phyloP scores from a whole-genome alignment of 2,329 filamentous ascomycete genomes.

The Diaporthe caulivora region DNA sequence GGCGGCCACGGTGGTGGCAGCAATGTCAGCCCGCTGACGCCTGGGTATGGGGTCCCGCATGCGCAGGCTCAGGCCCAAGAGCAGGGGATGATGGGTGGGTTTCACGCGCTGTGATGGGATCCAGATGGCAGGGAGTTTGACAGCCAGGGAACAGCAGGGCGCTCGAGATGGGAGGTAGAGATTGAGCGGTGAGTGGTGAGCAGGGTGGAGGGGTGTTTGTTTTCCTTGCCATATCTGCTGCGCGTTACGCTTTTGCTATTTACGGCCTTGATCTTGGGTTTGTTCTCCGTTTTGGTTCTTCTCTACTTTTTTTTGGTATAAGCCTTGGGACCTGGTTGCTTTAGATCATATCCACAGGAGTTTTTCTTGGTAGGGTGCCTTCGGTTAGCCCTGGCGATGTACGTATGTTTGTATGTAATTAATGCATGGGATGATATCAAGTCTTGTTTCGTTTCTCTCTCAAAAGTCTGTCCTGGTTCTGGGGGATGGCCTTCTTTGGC shows the following conservation, averaged over 20 bases:
- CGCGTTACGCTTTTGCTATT: not conserved
- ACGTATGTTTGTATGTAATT: not conserved
- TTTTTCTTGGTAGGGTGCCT: not conserved
- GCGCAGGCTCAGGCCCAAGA: not conserved
- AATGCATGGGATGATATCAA: conserved; percentile 31
- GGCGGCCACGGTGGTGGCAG: not conserved
- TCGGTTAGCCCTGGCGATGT: no score
- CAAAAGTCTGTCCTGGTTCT: not conserved
- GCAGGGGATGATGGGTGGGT: conserved; percentile 27
- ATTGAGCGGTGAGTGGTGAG: not conserved
- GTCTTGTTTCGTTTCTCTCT: not conserved
- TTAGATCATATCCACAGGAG: conserved; percentile 27
- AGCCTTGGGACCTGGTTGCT: not conserved
- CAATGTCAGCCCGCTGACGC: conserved; percentile 37
- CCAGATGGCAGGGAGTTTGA: not conserved
- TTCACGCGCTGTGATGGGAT: conserved; percentile 34
- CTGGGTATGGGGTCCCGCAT: conserved; percentile 19
- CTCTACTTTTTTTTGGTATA: not conserved
- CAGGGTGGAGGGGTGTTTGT: not conserved
- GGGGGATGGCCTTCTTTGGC: not conserved
- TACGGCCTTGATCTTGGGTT: not conserved
- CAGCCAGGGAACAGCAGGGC: no score
- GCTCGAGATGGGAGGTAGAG: not conserved
- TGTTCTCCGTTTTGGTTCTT: not conserved
- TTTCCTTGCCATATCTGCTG: not conserved